Evolutionary conservation across 1,284 basidiomycete species (phyloP).

Genomic region (Moesziomyces antarcticus): DNA sequence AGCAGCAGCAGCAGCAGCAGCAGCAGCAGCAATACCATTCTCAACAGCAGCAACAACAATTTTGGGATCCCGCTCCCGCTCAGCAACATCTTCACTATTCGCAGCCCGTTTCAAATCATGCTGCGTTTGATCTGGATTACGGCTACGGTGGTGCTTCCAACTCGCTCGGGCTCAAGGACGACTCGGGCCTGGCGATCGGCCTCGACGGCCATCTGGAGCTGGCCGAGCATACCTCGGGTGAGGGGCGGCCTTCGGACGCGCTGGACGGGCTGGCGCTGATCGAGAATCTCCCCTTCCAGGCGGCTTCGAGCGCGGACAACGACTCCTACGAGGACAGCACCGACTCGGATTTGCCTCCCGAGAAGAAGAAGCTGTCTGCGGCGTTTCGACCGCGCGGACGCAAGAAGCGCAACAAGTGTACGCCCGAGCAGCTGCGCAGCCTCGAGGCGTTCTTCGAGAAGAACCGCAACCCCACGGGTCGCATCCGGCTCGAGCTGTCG

Average conservation of each 20-base stretch:
- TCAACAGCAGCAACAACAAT: conserved; percentile 4
- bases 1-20: too few relatives aligned
- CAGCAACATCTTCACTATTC: conserved; percentile 14
- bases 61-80: conserved; percentile 11
- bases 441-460: conserved; percentile 56
- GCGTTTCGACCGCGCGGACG: conserved; percentile 44
- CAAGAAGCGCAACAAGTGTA: conserved; percentile 61
- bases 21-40: too few relatives aligned
- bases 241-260: conserved; percentile 11
- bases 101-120: conserved; percentile 10
- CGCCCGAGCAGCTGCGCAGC: conserved; percentile 48
- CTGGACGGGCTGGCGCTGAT: conserved; percentile 27
- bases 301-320: conserved; percentile 18
- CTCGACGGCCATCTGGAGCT: conserved; percentile 27
- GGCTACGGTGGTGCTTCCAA: conserved; percentile 15
- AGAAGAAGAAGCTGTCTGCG: conserved; percentile 40
- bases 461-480: conserved; percentile 59
- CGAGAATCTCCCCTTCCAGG: conserved; percentile 34
- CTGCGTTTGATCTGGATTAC: conserved; percentile 30
- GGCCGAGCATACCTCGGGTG: conserved; percentile 5
- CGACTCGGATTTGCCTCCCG: conserved; percentile 44
- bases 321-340: conserved; percentile 49
- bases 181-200: conserved; percentile 22
- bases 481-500: conserved; percentile 48
- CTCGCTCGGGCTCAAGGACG: conserved; percentile 28